These are phyloP conservation scores for Mycena alexandri DNA, from an alignment of 768 basidiomycete genomes.

Conservation along the genomic window DNA sequence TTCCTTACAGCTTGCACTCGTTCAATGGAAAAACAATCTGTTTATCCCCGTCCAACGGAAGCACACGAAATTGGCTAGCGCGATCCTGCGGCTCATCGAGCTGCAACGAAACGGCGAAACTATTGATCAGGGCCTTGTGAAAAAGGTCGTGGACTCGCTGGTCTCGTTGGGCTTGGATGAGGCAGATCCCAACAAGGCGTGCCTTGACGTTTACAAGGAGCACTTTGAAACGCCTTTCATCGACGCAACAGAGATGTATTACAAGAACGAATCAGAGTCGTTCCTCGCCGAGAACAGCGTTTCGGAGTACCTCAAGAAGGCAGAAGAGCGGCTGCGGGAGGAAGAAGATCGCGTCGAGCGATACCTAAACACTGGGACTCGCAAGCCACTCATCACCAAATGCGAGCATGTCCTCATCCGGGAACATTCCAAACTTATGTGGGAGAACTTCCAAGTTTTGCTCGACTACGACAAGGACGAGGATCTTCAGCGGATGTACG, in stretches of 20 bases:
- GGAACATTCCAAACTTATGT: constrained; percentile 86
- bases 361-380: constrained; percentile 90
- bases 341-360: constrained; percentile 96
- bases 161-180: constrained; percentile 96
- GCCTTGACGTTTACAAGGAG: constrained; percentile 92
- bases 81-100: constrained; percentile 91
- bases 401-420: constrained; percentile 95
- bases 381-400: constrained; percentile 81
- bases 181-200: constrained; percentile 90
- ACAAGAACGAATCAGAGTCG: constrained; percentile 90
- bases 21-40: constrained; percentile 95
- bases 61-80: constrained; percentile 85
- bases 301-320: constrained; percentile 95
- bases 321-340: constrained; percentile 91
- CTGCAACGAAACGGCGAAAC: constrained; percentile 93
- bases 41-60: constrained; percentile 90
- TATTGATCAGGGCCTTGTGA: constrained; percentile 93
- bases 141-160: constrained; percentile 95
- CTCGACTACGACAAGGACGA: constrained; percentile 96
- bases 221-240: constrained; percentile 94
- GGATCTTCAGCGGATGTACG: constrained; percentile 96
- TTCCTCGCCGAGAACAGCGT: constrained; percentile 92
- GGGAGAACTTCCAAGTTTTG: constrained; percentile 91
- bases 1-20: constrained; percentile 83
- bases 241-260: constrained; percentile 89